These are phyloP conservation scores for Leishmania martiniquensis DNA, from an alignment of 208 protist species.

Conservation along the genomic window DNA sequence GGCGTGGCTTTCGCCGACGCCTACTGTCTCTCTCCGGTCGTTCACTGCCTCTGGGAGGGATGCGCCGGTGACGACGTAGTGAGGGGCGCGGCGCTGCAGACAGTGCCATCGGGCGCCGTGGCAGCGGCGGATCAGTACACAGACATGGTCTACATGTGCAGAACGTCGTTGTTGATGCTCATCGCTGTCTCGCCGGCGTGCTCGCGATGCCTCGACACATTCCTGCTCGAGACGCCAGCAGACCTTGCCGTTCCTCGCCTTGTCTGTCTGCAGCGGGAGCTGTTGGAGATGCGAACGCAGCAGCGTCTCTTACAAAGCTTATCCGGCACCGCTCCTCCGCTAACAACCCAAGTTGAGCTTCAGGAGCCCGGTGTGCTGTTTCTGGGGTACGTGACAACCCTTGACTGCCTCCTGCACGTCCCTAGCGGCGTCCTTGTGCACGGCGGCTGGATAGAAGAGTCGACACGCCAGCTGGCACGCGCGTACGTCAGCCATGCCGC, in stretches of 20 bases:
- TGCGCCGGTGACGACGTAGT: not conserved
- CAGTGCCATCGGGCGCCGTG: not conserved
- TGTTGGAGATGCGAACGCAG: slow-evolving; percentile 11
- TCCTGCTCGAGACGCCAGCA: slow-evolving; percentile 7
- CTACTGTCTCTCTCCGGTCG: slow-evolving; percentile 11
- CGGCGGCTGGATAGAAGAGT: slow-evolving; percentile 4
- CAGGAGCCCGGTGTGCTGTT: slow-evolving; percentile 25
- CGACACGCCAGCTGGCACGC: slow-evolving; percentile 24
- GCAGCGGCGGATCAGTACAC: not conserved
- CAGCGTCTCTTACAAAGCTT: slow-evolving; percentile 3
- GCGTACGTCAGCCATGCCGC: slow-evolving; percentile 20
- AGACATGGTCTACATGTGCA: slow-evolving; percentile 4
- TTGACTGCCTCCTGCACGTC: slow-evolving; percentile 5
- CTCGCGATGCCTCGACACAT: slow-evolving; percentile 24
- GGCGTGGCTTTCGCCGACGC: slow-evolving; percentile 3
- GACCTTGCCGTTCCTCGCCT: slow-evolving; percentile 19
- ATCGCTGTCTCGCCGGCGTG: slow-evolving; percentile 25
- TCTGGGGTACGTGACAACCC: slow-evolving; percentile 7
- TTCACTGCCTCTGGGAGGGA: slow-evolving; percentile 20
- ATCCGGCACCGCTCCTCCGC: not conserved
- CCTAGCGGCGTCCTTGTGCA: not conserved
- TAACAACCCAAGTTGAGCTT: slow-evolving; percentile 9
- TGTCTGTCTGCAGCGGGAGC: slow-evolving; percentile 13
- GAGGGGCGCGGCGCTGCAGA: not conserved
- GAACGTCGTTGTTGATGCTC: slow-evolving; percentile 13